Evolutionary conservation across 805 yeast species (phyloP), one percentile per base, ranked within the genome.

Genomic region (Saturnispora quitensis): DNA sequence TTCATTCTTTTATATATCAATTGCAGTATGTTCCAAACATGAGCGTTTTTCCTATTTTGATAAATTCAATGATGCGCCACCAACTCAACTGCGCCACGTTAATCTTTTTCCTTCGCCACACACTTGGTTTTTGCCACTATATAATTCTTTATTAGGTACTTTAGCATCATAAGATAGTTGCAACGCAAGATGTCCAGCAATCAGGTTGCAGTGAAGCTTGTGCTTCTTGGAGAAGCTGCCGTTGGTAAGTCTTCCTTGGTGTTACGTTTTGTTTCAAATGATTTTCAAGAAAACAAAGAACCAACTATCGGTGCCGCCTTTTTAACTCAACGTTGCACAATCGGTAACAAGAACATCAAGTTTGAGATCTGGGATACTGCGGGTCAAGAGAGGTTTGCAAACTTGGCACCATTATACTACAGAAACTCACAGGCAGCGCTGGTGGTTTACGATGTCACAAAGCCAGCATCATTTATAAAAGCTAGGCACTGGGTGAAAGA

Each of bases 281-380:
- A 91, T 64, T 91, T 91, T 69, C 96, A 93, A 67, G 98, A 90
- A 67, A 90, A 91, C 69, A 90, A 91, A 65, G 98, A 91, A 63
- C 97, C 97, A 22, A 91, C 99, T 2, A 91, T 91, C 60, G 99
- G 99, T 15, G 99, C 99, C 5, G 98, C 98, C 3, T 91, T 91
- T 64, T 73, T 91, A 52, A 91, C 99, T 38, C 98, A 91, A 66
- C 81, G 95, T 63, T 90, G 96, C 64, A 81, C 87, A 22, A 84
- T 93, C 63, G 86, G 93, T 47, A 85, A 83, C 55, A 78, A 84
- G 62, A 86, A 93, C 8, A 87, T 91, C 63, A 91, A 93, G 68
- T 89, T 88, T 66, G 96, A 87, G 65, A 88, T 87, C 54, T 87
- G 96, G 95, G 98, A 90, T 66, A 90, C 98, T 13, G 98, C 98